Evolutionary conservation across 2,329 filamentous ascomycete species (phyloP), one percentile per base, ranked within the genome.

Genomic region (Paraconiothyrium brasiliense): DNA sequence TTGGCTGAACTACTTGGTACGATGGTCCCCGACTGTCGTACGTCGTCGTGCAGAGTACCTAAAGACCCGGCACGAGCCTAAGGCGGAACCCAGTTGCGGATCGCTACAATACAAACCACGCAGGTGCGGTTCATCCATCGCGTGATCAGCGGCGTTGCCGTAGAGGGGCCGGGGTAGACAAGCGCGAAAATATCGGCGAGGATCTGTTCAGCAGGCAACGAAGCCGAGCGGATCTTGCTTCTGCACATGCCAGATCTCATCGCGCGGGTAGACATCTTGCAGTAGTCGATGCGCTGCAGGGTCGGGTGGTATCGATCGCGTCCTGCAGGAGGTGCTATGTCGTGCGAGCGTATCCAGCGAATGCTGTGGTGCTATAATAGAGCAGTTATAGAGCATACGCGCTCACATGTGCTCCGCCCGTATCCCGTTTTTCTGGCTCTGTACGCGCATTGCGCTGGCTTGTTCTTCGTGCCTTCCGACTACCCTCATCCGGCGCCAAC

Each of bases 401-500:
- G 43, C 43, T 46, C 43, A 46, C 43, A 46, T 20, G 20, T 4
- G n/a, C 7, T 46, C 20, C n/a, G 9, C 20, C 20, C 10, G 7
- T 37, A 14, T 24, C 9, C n/a, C 24, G 10, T 20, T 9, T 24
- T 46, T 20, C 20, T 20, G 24, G 24, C 43, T 46, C 7, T 24
- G 20, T 22, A 20, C 39, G 39, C 39, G 39, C 16, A 14, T n/a
- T n/a, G 39, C 13, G 39, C 6, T 41, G 39, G 39, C 16, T 14
- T 39, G 14, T 41, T 41, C 14, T 41, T 7, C 39, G 39, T 6
- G 39, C n/a, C 39, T 41, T 46, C 22, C 3, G 24, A 13, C 10
- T n/a, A 9, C 37, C 14, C 54, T 74, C 72, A 67, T 43, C 68
- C 64, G n/a, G 54, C 62, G 49, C 58, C 62, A 11, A 74, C 65